Evolutionary conservation across 2,329 filamentous ascomycete genomes (phyloP), one percentile per base, ranked within the genome.

Genomic region (Grosmannia clavigera): DNA sequence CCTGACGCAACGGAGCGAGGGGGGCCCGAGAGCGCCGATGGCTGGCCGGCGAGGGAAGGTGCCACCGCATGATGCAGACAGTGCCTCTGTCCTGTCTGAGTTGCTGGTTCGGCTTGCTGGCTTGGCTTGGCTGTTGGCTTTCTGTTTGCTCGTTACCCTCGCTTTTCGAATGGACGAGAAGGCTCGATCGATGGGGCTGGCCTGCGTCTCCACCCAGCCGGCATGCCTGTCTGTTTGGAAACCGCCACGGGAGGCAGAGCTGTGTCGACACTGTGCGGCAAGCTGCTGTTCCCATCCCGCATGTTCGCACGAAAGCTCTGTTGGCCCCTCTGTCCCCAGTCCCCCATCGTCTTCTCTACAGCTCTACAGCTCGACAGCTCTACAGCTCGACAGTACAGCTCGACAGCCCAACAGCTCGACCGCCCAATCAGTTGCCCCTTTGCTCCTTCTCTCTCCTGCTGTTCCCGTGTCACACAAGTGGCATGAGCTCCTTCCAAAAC

Each of bases 1-100:
- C 52, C 53, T 48, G 46, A 56, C 51, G 40, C 59, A 61, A 58
- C 51, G 16, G 50, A 38, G 33, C 50, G 40, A 25, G 55, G 38
- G 55, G 35, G 38, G 22, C 31, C 27, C n/a, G n/a, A n/a, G 46
- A 51, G 46, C 29, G 43, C 38, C 27, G 10, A 40, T 48, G 25
- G 25, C 6, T 19, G 16, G 3, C 14, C 3, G n/a, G 55, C 38
- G 5, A 40, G 31, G 55, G 40, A 57, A 57, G 55, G 55, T 50
- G 40, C 38, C 55, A 56, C 55, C 5, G 55, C 38, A 56, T 29
- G 3, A 5, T 9, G 12, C 22, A 52, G 25, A 40, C 35, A 38
- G 35, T 4, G 22, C 31, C 31, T 31, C 31, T 31, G 33, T 35
- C 29, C 29, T 31, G 4, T 31, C 22, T 22, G 22, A 22, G 22